A percentile compares a stretch with the other conserved stretches of the same genome.
Conservation (phyloP, 1,284 basidiomycete species). For the Leccinum griseonigrum region DNA sequence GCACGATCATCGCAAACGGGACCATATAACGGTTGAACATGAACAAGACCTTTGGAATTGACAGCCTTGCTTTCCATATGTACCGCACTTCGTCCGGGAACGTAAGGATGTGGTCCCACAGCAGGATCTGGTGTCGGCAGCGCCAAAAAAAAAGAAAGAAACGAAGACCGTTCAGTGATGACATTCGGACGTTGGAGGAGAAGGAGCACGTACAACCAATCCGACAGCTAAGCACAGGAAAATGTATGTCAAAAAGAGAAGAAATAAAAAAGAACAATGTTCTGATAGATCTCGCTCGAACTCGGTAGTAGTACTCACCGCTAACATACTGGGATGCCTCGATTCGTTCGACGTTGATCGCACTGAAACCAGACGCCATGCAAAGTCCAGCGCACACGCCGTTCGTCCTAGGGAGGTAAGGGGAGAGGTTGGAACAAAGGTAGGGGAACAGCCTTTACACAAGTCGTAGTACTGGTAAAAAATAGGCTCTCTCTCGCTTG, state of each 20-base stretch:
- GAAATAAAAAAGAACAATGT: background rate
- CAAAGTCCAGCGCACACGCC: background rate
- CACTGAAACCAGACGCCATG: slow-evolving; percentile 10
- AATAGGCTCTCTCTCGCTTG: background rate
- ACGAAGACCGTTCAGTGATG: background rate
- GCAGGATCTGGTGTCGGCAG: slow-evolving; percentile 37
- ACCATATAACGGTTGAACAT: slow-evolving; percentile 48
- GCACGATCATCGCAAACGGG: slow-evolving; percentile 36
- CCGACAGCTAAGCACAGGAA: slow-evolving; percentile 17
- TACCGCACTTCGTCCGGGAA: slow-evolving; percentile 44
- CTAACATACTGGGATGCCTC: slow-evolving; percentile 25
- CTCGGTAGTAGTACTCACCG: slow-evolving; percentile 17
- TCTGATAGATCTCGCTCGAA: background rate
- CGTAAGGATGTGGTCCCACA: slow-evolving; percentile 49
- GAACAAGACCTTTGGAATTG: slow-evolving; percentile 44
- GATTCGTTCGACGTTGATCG: slow-evolving; percentile 7
- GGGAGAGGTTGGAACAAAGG: background rate
- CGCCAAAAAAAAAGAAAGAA: too few species aligned
- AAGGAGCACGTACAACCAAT: slow-evolving; percentile 20
- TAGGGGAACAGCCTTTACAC: background rate
- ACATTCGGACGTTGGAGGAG: background rate
- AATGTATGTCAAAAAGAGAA: background rate
- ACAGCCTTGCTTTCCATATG: slow-evolving; percentile 44
- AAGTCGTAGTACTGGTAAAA: too few species aligned
- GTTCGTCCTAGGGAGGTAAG: background rate